Base-by-base conservation (phyloP, 345 rosid species). In the Lepidium didymum region DNA sequence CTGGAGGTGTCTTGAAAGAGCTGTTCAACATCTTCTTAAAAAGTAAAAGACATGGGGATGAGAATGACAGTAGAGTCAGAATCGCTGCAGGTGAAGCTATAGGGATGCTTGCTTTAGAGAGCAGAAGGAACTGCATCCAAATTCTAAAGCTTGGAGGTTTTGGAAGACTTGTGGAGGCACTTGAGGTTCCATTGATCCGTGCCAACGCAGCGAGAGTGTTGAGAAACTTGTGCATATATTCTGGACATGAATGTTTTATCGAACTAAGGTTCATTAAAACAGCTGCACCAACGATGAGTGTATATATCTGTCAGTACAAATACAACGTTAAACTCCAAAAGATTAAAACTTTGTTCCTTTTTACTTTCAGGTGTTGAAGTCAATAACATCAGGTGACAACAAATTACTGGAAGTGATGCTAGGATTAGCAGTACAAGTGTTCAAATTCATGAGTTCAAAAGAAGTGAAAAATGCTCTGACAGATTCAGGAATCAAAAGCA, bases 371-470 rank as follows among this genome's bases (percentile, higher is more conserved):
- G 91, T 83, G 49, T 85, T 90, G n/a, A 79, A 74, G 81, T 86
- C 85, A 36, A 79, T 85, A 0, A 75, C 81, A 78, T 80, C 81
- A 19, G 85, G 64, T 54, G 90, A 88, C 52, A 65, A 69, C 72
- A 92, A 90, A 51, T 68, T 83, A 62, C 93, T 86, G 40, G 98
- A 92, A 82, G 96, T 90, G 69, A 90, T 92, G 98, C 64, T 88
- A 40, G 98, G 98, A 42, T 79, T 92, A 75, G 72, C 72, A 40
- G 43, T 67, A 51, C 87, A 83, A 56, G 79, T 82, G 51, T 86
- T 90, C 79, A 88, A 67, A 54, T 81, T 78, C 77, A 77, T 86
- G 93, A 75, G 65, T 8, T 56, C 75, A 54, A 73, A 82, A 56
- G 96, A 90, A 78, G 77, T 85, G 19, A 75, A 44, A 56, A 49